Evolutionary conservation across 2,329 filamentous ascomycete species (phyloP), one percentile per base, ranked within the genome.

Genomic region (Penicillium paneum): DNA sequence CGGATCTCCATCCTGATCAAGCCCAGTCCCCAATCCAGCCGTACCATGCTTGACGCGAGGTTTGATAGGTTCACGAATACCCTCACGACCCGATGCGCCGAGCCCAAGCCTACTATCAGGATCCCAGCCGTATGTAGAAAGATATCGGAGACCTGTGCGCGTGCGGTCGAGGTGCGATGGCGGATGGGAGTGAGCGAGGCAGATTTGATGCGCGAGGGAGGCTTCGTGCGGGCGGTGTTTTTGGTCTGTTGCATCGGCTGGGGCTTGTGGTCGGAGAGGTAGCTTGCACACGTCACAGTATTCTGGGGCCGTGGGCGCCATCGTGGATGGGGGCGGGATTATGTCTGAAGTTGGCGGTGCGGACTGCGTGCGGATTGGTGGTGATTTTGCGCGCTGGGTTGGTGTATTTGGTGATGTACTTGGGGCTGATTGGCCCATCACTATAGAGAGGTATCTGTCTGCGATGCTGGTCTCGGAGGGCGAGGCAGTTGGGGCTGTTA

Each of bases 51-150:
- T 96, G 51, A 81, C 76, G 55, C 79, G 81, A 1, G 83, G 77
- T 68, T 91, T 91, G 58, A 97, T 79, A 1, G 92, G 92, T 60
- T 85, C 86, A 38, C 87, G 79, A 56, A 90, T 86, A 3, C 92
- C 92, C 61, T 88, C 83, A 13, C 71, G 70, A 0, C 88, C 86
- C 2, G 76, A 74, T 10, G 81, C 81, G 0, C 92, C 92, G 0
- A 97, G 78, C 0, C 92, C 92, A 15, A 76, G 72, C 3, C 90
- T 78, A 41, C 76, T 76, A 67, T 86, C 83, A 0, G 82, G 81
- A 62, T 86, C 80, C 78, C 82, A 86, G 39, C 83, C 83, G 57
- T 83, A 80, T 0, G 77, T 76, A 50, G 80, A 74, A 17, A 86
- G 75, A 44, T 83, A 83, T 26, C 78, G 77, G 6, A 84, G 68